phyloP scores from a whole-genome alignment of 2,329 filamentous ascomycete species.

The Emericellopsis atlantica region DNA sequence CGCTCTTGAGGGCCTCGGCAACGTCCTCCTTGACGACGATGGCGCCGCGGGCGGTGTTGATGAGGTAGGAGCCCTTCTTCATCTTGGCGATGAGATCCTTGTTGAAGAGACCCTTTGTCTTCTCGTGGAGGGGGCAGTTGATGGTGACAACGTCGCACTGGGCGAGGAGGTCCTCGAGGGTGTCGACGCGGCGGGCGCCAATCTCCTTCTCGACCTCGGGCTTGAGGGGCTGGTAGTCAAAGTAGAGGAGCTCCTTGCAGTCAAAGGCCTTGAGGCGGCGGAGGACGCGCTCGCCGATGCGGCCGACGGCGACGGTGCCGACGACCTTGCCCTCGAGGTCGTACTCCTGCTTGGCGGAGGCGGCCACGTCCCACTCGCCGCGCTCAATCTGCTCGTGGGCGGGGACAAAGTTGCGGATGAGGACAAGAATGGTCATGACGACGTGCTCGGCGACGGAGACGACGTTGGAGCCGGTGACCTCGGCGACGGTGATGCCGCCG shows the following conservation, averaged over 20 bases:
- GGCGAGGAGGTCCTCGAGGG: conserved; percentile 81
- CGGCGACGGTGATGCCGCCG: conserved; percentile 89
- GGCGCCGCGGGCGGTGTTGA: conserved; percentile 97
- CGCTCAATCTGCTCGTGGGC: conserved; percentile 85
- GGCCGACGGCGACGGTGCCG: conserved; percentile 91
- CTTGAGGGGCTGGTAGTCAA: conserved; percentile 91
- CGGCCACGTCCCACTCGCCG: conserved; percentile 93
- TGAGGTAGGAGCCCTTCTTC: conserved; percentile 94
- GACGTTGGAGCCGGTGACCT: conserved; percentile 97
- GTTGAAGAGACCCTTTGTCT: conserved; percentile 93
- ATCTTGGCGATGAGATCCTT: conserved; percentile 98
- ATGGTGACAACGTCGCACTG: conserved; percentile 98
- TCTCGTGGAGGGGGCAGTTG: conserved; percentile 98
- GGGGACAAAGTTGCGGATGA: conserved; percentile 97
- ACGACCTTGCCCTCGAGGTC: conserved; percentile 97
- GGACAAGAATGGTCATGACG: conserved; percentile 92
- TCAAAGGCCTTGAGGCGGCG: conserved; percentile 93
- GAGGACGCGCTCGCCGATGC: conserved; percentile 95
- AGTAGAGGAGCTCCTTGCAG: conserved; percentile 99
- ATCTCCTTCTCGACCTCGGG: conserved; percentile 89
- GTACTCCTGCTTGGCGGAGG: conserved; percentile 94
- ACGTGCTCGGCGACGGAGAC: conserved; percentile 98
- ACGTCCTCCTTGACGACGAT: conserved; percentile 99
- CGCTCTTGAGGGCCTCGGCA: conserved; percentile 79
- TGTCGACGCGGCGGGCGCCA: conserved; percentile 79